These are phyloP conservation scores for Testicularia cyperi DNA, from an alignment of 1,284 basidiomycete genomes.

Conservation along the genomic window DNA sequence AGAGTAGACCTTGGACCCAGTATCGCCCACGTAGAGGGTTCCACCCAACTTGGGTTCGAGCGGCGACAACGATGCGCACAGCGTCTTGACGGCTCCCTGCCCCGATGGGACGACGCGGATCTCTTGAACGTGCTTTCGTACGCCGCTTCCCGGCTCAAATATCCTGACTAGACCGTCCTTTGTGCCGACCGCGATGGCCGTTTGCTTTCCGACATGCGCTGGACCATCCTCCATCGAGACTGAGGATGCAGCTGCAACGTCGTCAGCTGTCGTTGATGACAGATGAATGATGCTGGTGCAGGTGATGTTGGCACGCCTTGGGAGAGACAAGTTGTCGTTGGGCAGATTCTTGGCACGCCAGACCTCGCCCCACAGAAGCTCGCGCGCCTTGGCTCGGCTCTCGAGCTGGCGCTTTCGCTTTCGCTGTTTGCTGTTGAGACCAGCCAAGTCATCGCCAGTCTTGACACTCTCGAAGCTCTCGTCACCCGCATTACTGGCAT, in stretches of 20 bases:
- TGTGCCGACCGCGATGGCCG: constrained; percentile 29
- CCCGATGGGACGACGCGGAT: constrained; percentile 20
- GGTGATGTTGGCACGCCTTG: constrained; percentile 40
- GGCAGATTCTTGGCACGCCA: constrained; percentile 53
- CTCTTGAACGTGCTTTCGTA: constrained; percentile 21
- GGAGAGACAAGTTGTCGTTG: constrained; percentile 45
- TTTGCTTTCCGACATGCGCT: background rate
- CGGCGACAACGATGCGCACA: constrained; percentile 8
- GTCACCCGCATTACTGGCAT: constrained; percentile 6
- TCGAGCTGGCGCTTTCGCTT: constrained; percentile 48
- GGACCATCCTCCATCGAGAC: background rate
- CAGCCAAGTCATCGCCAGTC: constrained; percentile 6
- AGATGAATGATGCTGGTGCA: constrained; percentile 26
- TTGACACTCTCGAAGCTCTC: constrained; percentile 19
- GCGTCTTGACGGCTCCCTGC: constrained; percentile 31
- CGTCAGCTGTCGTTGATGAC: background rate
- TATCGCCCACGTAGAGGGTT: constrained; percentile 41
- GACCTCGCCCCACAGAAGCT: constrained; percentile 45
- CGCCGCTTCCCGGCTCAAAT: constrained; percentile 16
- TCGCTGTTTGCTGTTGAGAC: constrained; percentile 30
- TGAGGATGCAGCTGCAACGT: background rate
- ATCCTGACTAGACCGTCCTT: constrained; percentile 41
- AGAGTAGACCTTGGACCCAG: constrained; percentile 31
- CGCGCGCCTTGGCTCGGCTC: constrained; percentile 35
- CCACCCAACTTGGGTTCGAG: constrained; percentile 14